Conservation (phyloP, 2,329 filamentous ascomycete species). For the Ascochyta clinopodiicola region DNA sequence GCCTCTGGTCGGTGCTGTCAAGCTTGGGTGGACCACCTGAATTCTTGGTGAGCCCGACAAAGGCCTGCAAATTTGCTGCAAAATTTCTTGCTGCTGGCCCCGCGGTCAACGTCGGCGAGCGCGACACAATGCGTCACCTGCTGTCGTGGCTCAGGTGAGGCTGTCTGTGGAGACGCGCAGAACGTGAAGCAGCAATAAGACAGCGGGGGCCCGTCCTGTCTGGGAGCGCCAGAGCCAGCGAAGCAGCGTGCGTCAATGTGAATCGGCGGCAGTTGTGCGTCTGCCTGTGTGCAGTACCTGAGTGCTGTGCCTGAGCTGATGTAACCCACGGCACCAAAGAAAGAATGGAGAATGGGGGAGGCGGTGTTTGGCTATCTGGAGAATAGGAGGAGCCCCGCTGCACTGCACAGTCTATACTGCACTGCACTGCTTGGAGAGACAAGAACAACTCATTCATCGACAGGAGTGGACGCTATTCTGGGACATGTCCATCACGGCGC, state of each 20-base stretch:
- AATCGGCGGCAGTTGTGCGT: constrained; percentile 11
- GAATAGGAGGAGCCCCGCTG: constrained; percentile 16
- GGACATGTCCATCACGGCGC: constrained; percentile 14
- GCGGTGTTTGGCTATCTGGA: constrained; percentile 3
- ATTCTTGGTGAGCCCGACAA: constrained; percentile 15
- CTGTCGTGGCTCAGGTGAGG: constrained; percentile 15
- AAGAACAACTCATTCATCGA: constrained; percentile 18
- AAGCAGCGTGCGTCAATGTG: constrained; percentile 9
- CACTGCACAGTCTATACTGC: too few species aligned
- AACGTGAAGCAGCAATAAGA: constrained; percentile 17
- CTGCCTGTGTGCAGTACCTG: constrained; percentile 1
- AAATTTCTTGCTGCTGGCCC: constrained; percentile 11
- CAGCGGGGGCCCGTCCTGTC: constrained; percentile 17
- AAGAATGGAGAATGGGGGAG: constrained; percentile 2
- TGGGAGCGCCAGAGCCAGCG: constrained; percentile 5
- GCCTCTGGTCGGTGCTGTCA: not conserved
- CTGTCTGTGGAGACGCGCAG: constrained; percentile 13
- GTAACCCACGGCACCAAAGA: constrained; percentile 3
- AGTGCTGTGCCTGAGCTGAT: constrained; percentile 6
- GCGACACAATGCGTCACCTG: constrained; percentile 13
- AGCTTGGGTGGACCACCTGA: constrained; percentile 2
- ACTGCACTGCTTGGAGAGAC: constrained; percentile 5
- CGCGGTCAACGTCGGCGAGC: constrained; percentile 20
- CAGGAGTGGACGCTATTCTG: constrained; percentile 13
- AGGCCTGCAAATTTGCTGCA: constrained; percentile 19